phyloP scores from a whole-genome alignment of 2,329 filamentous ascomycete species.

The Dendrostoma leiphaemia region DNA sequence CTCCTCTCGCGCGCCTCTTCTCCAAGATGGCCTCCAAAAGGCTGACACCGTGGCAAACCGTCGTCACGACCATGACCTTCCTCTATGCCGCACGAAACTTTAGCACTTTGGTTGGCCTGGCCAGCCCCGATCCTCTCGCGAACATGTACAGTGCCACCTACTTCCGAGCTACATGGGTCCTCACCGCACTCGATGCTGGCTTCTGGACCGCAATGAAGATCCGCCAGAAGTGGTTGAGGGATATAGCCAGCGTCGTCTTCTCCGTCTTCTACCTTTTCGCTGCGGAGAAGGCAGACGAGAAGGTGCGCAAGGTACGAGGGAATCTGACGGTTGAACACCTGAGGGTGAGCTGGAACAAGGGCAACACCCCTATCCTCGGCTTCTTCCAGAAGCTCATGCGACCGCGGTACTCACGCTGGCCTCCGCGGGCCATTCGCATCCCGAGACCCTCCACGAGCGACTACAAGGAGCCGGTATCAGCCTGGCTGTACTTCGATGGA shows the following conservation, averaged over 20 bases:
- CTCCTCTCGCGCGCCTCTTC: constrained; percentile 68
- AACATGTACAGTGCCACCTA: constrained; percentile 92
- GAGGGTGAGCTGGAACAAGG: constrained; percentile 93
- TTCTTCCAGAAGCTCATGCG: constrained; percentile 71
- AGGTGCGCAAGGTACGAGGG: constrained; percentile 85
- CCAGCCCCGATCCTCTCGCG: constrained; percentile 88
- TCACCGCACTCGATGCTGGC: constrained; percentile 90
- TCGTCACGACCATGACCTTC: constrained; percentile 84
- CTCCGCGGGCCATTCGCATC: constrained; percentile 80
- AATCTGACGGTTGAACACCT: constrained; percentile 88
- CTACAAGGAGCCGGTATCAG: constrained; percentile 78
- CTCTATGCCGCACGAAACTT: constrained; percentile 93
- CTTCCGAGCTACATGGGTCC: constrained; percentile 95
- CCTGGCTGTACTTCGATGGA: constrained; percentile 94
- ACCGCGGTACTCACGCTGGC: constrained; percentile 76
- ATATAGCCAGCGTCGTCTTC: constrained; percentile 80
- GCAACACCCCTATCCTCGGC: constrained; percentile 79
- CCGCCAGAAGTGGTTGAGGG: constrained; percentile 71
- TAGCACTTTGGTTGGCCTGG: constrained; percentile 84
- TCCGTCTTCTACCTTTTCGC: constrained; percentile 88
- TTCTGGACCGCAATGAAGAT: constrained; percentile 99
- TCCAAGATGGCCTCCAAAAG: constrained; percentile 69
- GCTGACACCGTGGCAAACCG: constrained; percentile 85
- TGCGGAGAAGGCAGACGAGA: constrained; percentile 93
- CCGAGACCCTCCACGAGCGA: constrained; percentile 75